Percentiles rank a stretch among this genome's conserved stretches.
Evolutionary conservation across 169 alveolate genomes (phyloP).

Genomic region (Plasmodium coatneyi): DNA sequence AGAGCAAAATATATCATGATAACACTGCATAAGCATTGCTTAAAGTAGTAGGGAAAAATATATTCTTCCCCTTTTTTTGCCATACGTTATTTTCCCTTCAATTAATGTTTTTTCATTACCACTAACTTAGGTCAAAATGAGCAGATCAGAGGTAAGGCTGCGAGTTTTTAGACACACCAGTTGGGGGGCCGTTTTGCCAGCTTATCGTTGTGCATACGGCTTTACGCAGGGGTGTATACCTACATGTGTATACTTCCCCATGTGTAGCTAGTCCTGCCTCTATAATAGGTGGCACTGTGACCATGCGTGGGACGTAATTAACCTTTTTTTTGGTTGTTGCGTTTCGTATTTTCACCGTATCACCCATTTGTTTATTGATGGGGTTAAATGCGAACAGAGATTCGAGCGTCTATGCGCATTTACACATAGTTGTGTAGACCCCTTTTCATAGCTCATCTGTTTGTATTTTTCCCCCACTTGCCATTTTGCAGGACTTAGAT

Average conservation of each 20-base stretch:
- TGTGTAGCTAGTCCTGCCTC: not conserved
- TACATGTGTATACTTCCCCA: not conserved
- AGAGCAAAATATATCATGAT: slow-evolving; percentile 11
- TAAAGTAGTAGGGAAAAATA: not conserved
- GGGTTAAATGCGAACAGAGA: not conserved
- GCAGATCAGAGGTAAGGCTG: slow-evolving; percentile 41
- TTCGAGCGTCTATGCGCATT: not conserved
- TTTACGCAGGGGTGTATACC: not conserved
- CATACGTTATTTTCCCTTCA: not conserved
- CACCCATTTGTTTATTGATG: not conserved
- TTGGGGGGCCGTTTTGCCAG: not conserved
- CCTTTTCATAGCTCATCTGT: not conserved
- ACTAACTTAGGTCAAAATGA: slow-evolving; percentile 22
- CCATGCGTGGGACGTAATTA: not conserved
- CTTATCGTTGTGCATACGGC: not conserved
- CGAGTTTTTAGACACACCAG: not conserved
- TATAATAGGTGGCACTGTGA: not conserved
- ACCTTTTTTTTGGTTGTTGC: not conserved
- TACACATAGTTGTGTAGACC: not conserved
- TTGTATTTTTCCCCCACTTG: not conserved
- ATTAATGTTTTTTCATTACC: slow-evolving; percentile 30
- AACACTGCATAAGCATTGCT: not conserved
- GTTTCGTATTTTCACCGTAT: not conserved
- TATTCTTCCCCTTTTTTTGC: not conserved
- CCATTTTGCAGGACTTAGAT: slow-evolving; percentile 29